A percentile compares a stretch with the other conserved stretches of the same genome.
phyloP scores from a whole-genome alignment of 805 yeast species.

The Zygotorulaspora florentina region DNA sequence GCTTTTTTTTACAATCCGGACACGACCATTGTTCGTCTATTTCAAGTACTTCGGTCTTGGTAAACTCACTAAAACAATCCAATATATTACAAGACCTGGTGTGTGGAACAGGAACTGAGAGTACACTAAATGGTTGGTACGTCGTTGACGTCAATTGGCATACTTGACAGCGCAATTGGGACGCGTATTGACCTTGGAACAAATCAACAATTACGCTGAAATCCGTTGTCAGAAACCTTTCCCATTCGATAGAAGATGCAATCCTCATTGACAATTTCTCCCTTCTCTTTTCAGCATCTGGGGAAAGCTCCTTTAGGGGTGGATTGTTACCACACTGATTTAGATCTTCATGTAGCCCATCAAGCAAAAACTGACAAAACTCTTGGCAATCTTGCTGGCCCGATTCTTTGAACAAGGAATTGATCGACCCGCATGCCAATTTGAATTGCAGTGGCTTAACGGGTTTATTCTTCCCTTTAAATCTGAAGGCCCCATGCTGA shows the following conservation, averaged over 20 bases:
- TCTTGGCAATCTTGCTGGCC: conserved; percentile 95
- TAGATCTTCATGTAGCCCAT: conserved; percentile 88
- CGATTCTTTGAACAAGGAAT: conserved; percentile 72
- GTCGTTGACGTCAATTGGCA: conserved; percentile 81
- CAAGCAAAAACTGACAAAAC: conserved; percentile 79
- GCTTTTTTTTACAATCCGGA: conserved; percentile 62
- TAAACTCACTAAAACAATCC: conserved; percentile 74
- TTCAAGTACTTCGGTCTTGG: conserved; percentile 66
- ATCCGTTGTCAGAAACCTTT: conserved; percentile 71
- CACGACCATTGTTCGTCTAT: conserved; percentile 84
- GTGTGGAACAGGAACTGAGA: conserved; percentile 75
- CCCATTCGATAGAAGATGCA: conserved; percentile 92
- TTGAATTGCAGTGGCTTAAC: conserved; percentile 65
- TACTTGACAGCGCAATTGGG: conserved; percentile 67
- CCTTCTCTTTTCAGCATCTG: conserved; percentile 65
- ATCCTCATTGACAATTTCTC: conserved; percentile 70
- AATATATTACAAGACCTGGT: conserved; percentile 39
- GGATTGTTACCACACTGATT: conserved; percentile 58
- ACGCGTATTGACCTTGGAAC: conserved; percentile 85
- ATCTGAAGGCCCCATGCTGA: conserved; percentile 31
- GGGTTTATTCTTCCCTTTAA: conserved; percentile 34
- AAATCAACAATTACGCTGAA: conserved; percentile 74
- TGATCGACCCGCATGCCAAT: conserved; percentile 60
- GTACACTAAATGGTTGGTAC: conserved; percentile 72
- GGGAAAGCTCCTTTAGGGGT: conserved; percentile 54